Conservation (phyloP, 2,329 filamentous ascomycete species). For the Aspergillus fischeri region DNA sequence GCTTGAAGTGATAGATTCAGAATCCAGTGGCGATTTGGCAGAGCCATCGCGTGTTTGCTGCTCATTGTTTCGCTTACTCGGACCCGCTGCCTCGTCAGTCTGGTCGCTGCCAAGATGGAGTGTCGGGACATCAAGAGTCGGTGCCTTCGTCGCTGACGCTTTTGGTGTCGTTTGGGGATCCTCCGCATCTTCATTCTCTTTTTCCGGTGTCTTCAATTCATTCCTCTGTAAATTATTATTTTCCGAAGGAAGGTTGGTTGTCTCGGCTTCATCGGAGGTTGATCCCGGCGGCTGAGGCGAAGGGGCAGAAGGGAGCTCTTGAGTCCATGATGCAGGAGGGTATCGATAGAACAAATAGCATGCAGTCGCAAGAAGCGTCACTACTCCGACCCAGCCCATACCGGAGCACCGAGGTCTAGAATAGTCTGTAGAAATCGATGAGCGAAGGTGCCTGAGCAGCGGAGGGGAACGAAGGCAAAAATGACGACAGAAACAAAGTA, state of each 20-base stretch:
- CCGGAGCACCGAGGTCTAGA: neutral
- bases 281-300: constrained; percentile 13
- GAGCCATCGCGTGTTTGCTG: constrained; percentile 10
- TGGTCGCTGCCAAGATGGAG: constrained; percentile 27
- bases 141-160: constrained; percentile 24
- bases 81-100: constrained; percentile 6
- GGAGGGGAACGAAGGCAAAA: neutral
- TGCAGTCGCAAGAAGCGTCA: constrained; percentile 35
- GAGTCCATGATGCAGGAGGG: constrained; percentile 32
- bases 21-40: constrained; percentile 4
- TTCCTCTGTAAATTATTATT: constrained; percentile 7
- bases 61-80: constrained; percentile 1
- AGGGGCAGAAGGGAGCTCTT: constrained; percentile 12
- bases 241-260: constrained; percentile 7
- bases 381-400: constrained; percentile 43
- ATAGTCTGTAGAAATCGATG: neutral
- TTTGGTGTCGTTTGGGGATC: constrained; percentile 36
- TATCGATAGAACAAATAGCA: constrained; percentile 40
- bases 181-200: constrained; percentile 13
- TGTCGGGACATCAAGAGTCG: constrained; percentile 27
- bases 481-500: neutral
- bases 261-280: constrained; percentile 11
- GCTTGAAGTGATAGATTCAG: constrained; percentile 1
- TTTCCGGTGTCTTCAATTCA: constrained; percentile 3
- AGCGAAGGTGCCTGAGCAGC: neutral